Percentiles rank a stretch among this genome's conserved stretches.
These are phyloP conservation scores for Kuraishia cidri DNA, from an alignment of 805 yeast species.

Conservation along the genomic window DNA sequence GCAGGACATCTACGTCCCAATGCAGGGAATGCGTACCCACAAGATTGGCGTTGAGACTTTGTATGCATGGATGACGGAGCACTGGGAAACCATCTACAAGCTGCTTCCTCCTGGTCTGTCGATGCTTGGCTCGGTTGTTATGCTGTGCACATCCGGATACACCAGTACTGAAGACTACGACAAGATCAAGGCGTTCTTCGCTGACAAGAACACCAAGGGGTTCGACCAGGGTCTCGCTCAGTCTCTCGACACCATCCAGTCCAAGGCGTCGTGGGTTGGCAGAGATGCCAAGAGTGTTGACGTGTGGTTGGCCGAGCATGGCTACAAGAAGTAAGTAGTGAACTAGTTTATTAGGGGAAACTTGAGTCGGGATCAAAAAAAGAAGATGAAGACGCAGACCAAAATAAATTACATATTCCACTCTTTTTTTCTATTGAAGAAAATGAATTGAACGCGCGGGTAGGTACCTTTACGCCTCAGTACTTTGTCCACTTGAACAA, in stretches of 20 bases:
- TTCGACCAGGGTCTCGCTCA: conserved; percentile 58
- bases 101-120: conserved; percentile 75
- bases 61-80: conserved; percentile 60
- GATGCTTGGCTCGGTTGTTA: conserved; percentile 71
- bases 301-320: conserved; percentile 36
- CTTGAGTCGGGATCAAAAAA: no score
- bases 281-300: conserved; percentile 42
- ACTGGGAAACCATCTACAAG: conserved; percentile 65
- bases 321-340: conserved; percentile 6
- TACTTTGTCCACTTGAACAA: conserved; percentile 35
- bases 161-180: conserved; percentile 25
- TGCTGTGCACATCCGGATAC: conserved; percentile 33
- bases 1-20: conserved; percentile 45
- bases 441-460: no score
- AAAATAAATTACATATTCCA: no score
- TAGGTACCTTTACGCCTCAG: no score
- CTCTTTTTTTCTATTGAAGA: no score
- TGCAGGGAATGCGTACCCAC: conserved; percentile 62
- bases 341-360: no score
- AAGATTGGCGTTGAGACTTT: conserved; percentile 56
- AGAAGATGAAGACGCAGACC: no score
- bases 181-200: conserved; percentile 42
- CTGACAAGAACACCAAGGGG: conserved; percentile 48
- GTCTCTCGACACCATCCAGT: conserved; percentile 48
- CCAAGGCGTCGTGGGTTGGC: conserved; percentile 49